Conservation (phyloP, 2,329 filamentous ascomycete genomes). For the Domatiomyces globalis region DNA sequence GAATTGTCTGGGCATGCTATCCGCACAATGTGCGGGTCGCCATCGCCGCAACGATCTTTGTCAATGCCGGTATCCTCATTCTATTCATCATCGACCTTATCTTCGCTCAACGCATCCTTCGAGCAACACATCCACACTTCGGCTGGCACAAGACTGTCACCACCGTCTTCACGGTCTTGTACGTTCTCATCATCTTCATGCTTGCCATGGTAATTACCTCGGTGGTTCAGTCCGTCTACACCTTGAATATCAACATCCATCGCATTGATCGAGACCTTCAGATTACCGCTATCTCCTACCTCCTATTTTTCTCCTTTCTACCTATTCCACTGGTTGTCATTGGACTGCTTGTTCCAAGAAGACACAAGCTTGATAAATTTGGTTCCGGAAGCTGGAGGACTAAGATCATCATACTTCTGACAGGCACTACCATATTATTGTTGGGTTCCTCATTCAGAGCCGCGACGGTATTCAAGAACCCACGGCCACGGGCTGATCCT, state of each 20-base stretch:
- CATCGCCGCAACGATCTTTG: constrained; percentile 52
- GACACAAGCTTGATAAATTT: constrained; percentile 42
- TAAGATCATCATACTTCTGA: constrained; percentile 52
- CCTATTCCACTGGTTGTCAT: constrained; percentile 44
- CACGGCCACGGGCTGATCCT: constrained; percentile 38
- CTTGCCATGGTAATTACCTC: constrained; percentile 53
- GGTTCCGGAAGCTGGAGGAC: constrained; percentile 52
- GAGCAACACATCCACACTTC: constrained; percentile 54
- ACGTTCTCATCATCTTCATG: constrained; percentile 42
- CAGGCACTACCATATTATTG: constrained; percentile 45
- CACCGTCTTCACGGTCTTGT: constrained; percentile 43
- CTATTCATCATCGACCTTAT: constrained; percentile 67
- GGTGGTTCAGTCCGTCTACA: constrained; percentile 54
- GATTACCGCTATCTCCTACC: constrained; percentile 45
- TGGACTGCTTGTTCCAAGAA: constrained; percentile 35
- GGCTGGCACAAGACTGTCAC: constrained; percentile 51
- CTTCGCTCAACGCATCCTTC: constrained; percentile 59
- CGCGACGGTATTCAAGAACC: constrained; percentile 41
- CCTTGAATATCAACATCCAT: constrained; percentile 38
- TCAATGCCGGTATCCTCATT: constrained; percentile 58
- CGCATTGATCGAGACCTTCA: constrained; percentile 48
- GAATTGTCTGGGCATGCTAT: constrained; percentile 42
- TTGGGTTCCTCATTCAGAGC: constrained; percentile 57
- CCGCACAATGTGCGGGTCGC: constrained; percentile 33
- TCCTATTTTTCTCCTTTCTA: constrained; percentile 52